Percentiles rank a stretch among this genome's conserved stretches.
These are phyloP conservation scores for Cladosporium sp. DNA, from an alignment of 2,329 filamentous ascomycete genomes.

Conservation along the genomic window DNA sequence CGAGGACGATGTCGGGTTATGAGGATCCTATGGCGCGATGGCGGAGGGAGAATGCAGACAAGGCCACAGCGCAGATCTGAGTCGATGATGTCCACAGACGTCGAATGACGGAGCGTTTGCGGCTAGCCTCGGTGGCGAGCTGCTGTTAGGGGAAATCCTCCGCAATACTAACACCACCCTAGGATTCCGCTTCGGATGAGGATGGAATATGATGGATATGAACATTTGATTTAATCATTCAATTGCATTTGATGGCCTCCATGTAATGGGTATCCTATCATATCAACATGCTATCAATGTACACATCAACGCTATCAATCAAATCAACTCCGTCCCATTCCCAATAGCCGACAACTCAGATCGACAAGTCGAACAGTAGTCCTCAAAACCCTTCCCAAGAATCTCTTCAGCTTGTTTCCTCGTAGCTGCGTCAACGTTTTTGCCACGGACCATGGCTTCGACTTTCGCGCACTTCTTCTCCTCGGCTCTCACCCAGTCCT, in stretches of 20 bases:
- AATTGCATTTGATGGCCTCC: too few relatives aligned
- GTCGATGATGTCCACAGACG: not conserved
- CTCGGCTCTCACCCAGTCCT: conserved; percentile 85
- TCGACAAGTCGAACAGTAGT: conserved; percentile 58
- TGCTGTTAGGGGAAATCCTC: not conserved
- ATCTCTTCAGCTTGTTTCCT: conserved; percentile 27
- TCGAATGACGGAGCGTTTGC: not conserved
- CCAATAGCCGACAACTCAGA: conserved; percentile 6
- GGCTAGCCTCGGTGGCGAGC: not conserved
- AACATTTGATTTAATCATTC: too few relatives aligned
- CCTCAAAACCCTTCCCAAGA: conserved; percentile 50
- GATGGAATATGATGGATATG: too few relatives aligned
- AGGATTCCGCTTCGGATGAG: too few relatives aligned
- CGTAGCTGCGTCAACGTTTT: conserved; percentile 21
- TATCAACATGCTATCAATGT: too few relatives aligned
- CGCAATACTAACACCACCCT: too few relatives aligned
- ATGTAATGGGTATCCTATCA: too few relatives aligned
- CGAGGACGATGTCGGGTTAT: not conserved
- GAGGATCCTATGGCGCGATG: too few relatives aligned
- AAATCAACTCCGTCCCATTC: conserved; percentile 7
- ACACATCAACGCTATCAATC: not conserved
- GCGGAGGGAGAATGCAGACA: too few relatives aligned
- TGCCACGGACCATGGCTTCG: conserved; percentile 43
- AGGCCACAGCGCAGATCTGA: not conserved
- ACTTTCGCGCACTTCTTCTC: conserved; percentile 67